These are phyloP conservation scores for Pyricularia grisea DNA, from an alignment of 2,329 filamentous ascomycete genomes.

Conservation along the genomic window DNA sequence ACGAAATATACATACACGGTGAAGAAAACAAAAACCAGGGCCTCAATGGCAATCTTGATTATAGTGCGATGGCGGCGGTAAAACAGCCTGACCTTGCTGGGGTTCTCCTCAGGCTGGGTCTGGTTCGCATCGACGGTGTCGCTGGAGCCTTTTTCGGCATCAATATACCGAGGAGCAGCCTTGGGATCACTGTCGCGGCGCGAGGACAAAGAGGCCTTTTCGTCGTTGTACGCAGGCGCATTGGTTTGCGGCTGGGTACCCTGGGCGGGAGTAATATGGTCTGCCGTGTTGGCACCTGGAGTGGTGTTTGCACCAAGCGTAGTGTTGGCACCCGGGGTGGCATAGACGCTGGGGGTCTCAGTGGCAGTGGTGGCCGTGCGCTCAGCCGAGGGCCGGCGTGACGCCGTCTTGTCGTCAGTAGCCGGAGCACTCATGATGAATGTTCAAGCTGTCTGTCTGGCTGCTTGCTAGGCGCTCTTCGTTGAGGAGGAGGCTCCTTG, in stretches of 20 bases:
- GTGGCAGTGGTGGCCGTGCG: neutral
- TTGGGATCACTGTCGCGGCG: conserved; percentile 1
- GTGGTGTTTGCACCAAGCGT: neutral
- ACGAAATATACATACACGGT: neutral
- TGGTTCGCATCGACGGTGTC: neutral
- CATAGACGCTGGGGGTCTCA: neutral
- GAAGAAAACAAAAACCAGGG: neutral
- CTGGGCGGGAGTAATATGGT: neutral
- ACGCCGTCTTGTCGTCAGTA: neutral
- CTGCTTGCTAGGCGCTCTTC: neutral
- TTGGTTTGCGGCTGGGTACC: neutral
- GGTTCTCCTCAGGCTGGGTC: neutral
- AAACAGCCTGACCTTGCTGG: neutral
- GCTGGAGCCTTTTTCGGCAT: conserved; percentile 2
- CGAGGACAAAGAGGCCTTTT: neutral
- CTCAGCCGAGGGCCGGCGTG: conserved; percentile 2
- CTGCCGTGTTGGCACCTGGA: neutral
- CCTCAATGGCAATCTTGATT: neutral
- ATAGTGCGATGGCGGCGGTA: conserved; percentile 1
- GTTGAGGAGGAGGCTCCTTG: neutral
- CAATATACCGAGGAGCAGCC: neutral
- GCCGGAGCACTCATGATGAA: conserved; percentile 2
- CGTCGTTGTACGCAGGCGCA: neutral
- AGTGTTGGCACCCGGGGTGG: neutral
- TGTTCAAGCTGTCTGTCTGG: neutral